Conservation (phyloP, 2,329 filamentous ascomycete species). For the Colletotrichum lupini region DNA sequence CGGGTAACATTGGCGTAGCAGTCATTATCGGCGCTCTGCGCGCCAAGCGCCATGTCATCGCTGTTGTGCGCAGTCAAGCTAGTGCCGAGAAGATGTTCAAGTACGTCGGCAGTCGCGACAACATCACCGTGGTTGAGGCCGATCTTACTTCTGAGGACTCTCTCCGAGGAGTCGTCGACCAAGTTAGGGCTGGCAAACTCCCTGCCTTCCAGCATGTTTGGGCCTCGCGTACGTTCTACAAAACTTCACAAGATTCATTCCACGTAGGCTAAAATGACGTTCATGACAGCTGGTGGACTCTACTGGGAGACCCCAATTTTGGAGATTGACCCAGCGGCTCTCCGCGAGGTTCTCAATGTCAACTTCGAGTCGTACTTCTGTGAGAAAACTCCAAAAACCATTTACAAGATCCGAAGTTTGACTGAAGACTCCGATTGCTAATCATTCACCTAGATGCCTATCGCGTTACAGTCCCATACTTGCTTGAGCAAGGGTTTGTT, state of each 20-base stretch:
- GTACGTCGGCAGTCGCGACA: slow-evolving; percentile 41
- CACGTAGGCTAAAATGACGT: neutral
- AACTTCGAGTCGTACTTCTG: slow-evolving; percentile 46
- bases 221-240: slow-evolving; percentile 39
- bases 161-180: slow-evolving; percentile 47
- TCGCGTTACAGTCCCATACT: slow-evolving; percentile 44
- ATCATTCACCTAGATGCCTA: slow-evolving; percentile 43
- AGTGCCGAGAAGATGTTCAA: slow-evolving; percentile 47
- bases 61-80: slow-evolving; percentile 48
- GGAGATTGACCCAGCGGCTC: slow-evolving; percentile 37
- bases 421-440: too few species aligned
- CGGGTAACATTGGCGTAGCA: slow-evolving; percentile 51
- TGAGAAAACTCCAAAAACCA: slow-evolving; percentile 31
- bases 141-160: slow-evolving; percentile 45
- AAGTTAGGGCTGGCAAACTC: slow-evolving; percentile 45
- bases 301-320: slow-evolving; percentile 39
- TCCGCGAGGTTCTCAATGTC: slow-evolving; percentile 39
- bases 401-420: too few species aligned
- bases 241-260: too few species aligned
- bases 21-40: slow-evolving; percentile 44
- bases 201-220: slow-evolving; percentile 53
- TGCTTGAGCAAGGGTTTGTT: slow-evolving; percentile 40
- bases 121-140: slow-evolving; percentile 47
- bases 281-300: slow-evolving; percentile 40
- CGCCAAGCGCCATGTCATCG: slow-evolving; percentile 46